Evolutionary conservation across 495 filamentous ascomycete genomes (phyloP).

Genomic region (Aspergillus sparsus): DNA sequence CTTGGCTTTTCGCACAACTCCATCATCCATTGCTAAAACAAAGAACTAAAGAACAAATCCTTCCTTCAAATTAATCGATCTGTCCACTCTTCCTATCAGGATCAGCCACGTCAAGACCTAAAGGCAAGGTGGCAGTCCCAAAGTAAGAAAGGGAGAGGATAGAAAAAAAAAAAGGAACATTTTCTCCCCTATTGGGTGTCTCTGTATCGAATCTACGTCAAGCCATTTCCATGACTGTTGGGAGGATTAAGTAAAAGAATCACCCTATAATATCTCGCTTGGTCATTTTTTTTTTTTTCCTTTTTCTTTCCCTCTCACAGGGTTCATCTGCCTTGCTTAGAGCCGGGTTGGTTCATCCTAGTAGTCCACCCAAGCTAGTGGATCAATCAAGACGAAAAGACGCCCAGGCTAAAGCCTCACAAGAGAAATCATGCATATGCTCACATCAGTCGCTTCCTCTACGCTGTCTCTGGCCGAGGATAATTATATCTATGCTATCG

Average conservation of each 20-base stretch:
- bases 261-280: not conserved
- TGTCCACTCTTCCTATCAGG: constrained; percentile 12
- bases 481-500: constrained; percentile 55
- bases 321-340: constrained; percentile 4
- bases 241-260: constrained; percentile 7
- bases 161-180: constrained; percentile 5
- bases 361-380: no score
- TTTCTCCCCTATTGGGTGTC: not conserved
- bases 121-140: not conserved
- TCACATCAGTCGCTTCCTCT: constrained; percentile 42
- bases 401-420: not conserved
- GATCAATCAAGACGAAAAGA: no score
- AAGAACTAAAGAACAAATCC: not conserved
- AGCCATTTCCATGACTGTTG: constrained; percentile 7
- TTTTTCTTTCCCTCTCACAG: not conserved
- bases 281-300: not conserved
- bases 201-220: constrained; percentile 11
- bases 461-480: constrained; percentile 46
- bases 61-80: not conserved
- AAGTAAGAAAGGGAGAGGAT: not conserved
- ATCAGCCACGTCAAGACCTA: constrained; percentile 20
- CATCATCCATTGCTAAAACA: constrained; percentile 5
- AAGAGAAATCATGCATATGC: constrained; percentile 37
- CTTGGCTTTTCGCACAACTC: not conserved
- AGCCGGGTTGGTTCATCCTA: not conserved